A percentile compares a stretch with the other conserved stretches of the same genome.
Conservation (phyloP, 1,284 basidiomycete genomes). For the Schizophyllum commune region DNA sequence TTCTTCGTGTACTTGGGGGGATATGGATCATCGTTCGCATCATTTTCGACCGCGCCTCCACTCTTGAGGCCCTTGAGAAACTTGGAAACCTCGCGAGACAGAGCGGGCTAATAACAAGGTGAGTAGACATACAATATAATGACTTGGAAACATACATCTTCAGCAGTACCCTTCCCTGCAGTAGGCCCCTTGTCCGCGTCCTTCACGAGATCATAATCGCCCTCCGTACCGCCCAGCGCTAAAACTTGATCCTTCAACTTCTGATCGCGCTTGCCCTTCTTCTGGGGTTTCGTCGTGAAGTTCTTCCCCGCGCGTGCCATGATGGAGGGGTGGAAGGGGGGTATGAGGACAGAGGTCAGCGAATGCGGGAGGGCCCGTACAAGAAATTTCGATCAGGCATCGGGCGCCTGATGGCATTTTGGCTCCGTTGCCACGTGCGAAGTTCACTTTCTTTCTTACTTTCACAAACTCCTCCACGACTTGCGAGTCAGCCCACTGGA, state of each 20-base stretch:
- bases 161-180: constrained; percentile 12
- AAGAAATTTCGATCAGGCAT: background rate
- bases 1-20: constrained; percentile 11
- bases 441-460: too few species aligned
- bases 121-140: background rate
- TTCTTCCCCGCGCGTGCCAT: too few species aligned
- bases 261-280: constrained; percentile 5
- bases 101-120: constrained; percentile 25
- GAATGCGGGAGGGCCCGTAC: too few species aligned
- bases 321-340: too few species aligned
- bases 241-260: constrained; percentile 21
- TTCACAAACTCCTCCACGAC: too few species aligned
- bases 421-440: too few species aligned
- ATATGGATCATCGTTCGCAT: constrained; percentile 9
- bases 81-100: constrained; percentile 48
- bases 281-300: too few species aligned
- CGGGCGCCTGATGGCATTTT: background rate
- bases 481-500: too few species aligned
- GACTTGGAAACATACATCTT: constrained; percentile 19
- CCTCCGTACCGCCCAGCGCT: constrained; percentile 24
- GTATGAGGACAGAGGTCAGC: too few species aligned
- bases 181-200: constrained; percentile 14
- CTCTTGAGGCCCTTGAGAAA: constrained; percentile 54
- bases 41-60: constrained; percentile 23
- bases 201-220: constrained; percentile 26